Conservation (phyloP, 257 asterid genomes). For the Echites panduratus region DNA sequence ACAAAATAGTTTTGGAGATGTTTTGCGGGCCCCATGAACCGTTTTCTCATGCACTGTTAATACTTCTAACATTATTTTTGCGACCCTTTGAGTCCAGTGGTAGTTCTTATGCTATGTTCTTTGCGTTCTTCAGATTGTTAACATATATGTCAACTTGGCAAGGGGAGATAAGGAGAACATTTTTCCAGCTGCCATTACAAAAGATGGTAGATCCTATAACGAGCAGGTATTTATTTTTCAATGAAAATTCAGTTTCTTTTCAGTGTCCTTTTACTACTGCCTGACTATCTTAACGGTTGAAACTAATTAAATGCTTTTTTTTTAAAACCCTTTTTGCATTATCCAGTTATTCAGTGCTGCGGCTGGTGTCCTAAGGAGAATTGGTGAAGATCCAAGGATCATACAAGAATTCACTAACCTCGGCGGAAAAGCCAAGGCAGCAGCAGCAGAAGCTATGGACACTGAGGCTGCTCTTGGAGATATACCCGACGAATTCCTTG, state of each 20-base stretch:
- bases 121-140: slow-evolving; percentile 54
- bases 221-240: slow-evolving; percentile 53
- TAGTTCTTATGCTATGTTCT: slow-evolving; percentile 6
- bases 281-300: slow-evolving; percentile 5
- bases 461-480: slow-evolving; percentile 97
- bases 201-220: slow-evolving; percentile 90
- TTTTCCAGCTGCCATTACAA: slow-evolving; percentile 78
- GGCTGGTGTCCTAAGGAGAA: slow-evolving; percentile 68
- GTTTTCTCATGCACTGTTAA: background rate
- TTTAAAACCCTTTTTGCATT: background rate
- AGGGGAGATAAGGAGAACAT: slow-evolving; percentile 71
- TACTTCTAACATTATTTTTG: no score
- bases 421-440: slow-evolving; percentile 70
- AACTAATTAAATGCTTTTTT: slow-evolving; percentile 10
- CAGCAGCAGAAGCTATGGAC: slow-evolving; percentile 86
- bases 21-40: background rate
- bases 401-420: slow-evolving; percentile 75
- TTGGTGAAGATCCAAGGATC: slow-evolving; percentile 68
- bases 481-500: slow-evolving; percentile 98
- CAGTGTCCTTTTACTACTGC: background rate
- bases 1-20: background rate
- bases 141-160: slow-evolving; percentile 75
- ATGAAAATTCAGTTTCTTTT: background rate
- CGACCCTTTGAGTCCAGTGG: background rate
- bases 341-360: slow-evolving; percentile 82